Conservation (phyloP, 345 rosid genomes). For the Brassica nigra region DNA sequence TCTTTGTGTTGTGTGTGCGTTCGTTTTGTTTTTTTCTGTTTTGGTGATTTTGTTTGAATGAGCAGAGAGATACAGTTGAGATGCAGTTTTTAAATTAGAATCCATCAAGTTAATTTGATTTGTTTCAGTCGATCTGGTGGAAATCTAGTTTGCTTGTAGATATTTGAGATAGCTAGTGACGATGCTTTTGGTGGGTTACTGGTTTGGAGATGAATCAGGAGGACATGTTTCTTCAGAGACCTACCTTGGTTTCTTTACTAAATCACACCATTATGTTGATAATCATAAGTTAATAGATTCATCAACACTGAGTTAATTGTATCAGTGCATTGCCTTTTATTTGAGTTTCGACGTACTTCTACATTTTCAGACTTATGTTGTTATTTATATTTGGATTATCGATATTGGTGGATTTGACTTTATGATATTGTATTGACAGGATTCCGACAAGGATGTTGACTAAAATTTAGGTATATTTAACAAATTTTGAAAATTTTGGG, state of each 20-base stretch:
- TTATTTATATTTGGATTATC: too few relatives aligned
- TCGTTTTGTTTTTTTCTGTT: not conserved
- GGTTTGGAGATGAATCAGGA: not conserved
- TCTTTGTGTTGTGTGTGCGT: not conserved
- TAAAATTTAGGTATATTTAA: too few relatives aligned
- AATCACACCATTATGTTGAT: not conserved
- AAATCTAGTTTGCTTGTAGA: not conserved
- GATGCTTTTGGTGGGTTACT: not conserved
- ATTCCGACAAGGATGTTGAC: too few relatives aligned
- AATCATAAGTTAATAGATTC: not conserved
- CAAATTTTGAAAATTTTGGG: too few relatives aligned
- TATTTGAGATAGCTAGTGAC: not conserved
- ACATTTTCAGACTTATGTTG: not conserved
- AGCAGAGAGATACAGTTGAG: not conserved
- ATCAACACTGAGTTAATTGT: not conserved
- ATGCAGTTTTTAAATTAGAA: not conserved
- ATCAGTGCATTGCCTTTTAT: not conserved
- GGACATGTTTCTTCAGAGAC: not conserved
- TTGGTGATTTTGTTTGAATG: slow-evolving; percentile 4
- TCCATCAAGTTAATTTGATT: not conserved
- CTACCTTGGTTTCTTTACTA: not conserved
- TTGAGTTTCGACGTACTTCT: not conserved
- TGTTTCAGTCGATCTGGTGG: not conserved
- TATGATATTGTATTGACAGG: too few relatives aligned
- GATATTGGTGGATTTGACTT: too few relatives aligned